Base-by-base conservation (phyloP, 2,329 filamentous ascomycete genomes). In the Pezicula radicicola region DNA sequence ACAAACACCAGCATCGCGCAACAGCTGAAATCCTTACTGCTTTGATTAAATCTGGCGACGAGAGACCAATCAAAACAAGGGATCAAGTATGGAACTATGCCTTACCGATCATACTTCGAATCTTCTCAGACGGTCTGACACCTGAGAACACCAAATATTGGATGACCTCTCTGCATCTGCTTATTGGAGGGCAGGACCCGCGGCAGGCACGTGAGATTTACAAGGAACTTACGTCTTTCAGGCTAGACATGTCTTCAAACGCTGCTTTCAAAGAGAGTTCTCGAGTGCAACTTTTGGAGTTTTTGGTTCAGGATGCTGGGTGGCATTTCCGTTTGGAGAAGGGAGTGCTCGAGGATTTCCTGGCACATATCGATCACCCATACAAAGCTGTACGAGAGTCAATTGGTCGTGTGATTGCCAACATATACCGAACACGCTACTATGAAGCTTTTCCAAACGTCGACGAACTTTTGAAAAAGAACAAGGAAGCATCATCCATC, bases 211-310 rank as follows among this genome's bases (percentile, higher is more conserved):
- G 88, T 76, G 93, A 96, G 58, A 79, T 99, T 56, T 82, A 96
- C 35, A 87, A 94, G 57, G 87, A 84, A 70, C 77, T 99, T 18
- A 83, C 88, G 44, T 83, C 85, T 49, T 97, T 97, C 80, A 83
- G 91, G 28, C 78, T 99, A 9, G 94, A 99, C 67, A 93, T 97
- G 87, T 78, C 83, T 6, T 97, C 93, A 0, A 97, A 97, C 66
- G 94, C 95, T 4, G 94, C 94, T 0, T 99, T 99, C 79, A 99
- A 99, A 69, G 95, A 99, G 68, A 96, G 93, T 50, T 95, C 93
- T 27, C 97, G 97, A 74, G 90, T 99, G 15, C 87, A 94, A 59
- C 75, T 99, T 28, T 77, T 99, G 16, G 91, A 97, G 60, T 91
- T 96, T 60, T 82, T 89, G 56, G 88, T 99, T 53, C 85, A 85